Evolutionary conservation across 768 basidiomycete genomes (phyloP).

Genomic region (Mycena kentingensis): DNA sequence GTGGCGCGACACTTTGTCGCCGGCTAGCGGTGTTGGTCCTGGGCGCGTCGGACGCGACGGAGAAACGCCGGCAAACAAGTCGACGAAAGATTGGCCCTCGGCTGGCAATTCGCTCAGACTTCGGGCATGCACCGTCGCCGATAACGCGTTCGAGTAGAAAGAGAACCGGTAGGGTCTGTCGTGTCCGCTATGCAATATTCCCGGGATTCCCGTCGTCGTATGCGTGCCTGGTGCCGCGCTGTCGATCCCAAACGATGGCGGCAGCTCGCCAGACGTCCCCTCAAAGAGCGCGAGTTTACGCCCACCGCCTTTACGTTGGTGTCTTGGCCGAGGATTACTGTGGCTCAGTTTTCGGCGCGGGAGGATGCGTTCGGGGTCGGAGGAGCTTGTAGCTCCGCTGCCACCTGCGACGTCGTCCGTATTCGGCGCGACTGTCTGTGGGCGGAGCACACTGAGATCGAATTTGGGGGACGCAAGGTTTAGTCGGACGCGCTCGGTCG

Average conservation of each 20-base stretch:
- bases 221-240: conserved; percentile 3
- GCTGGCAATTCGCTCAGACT: conserved; percentile 92
- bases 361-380: conserved; percentile 32
- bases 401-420: conserved; percentile 15
- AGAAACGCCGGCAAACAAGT: conserved; percentile 70
- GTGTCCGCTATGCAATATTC: conserved; percentile 55
- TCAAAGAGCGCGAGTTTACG: conserved; percentile 96
- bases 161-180: conserved; percentile 97
- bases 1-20: conserved; percentile 10
- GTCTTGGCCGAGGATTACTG: conserved; percentile 69
- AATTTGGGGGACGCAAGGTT: conserved; percentile 59
- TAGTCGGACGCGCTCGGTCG: conserved; percentile 63
- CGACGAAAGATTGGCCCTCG: conserved; percentile 90
- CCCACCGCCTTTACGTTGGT: conserved; percentile 56
- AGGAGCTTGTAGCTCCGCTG: conserved; percentile 27
- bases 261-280: conserved; percentile 47
- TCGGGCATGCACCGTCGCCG: conserved; percentile 92
- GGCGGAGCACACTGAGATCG: conserved; percentile 30
- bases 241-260: conserved; percentile 41
- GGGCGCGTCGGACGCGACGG: conserved; percentile 23
- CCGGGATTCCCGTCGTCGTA: conserved; percentile 20
- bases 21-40: conserved; percentile 11
- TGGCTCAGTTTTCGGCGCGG: conserved; percentile 89
- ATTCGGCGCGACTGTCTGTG: conserved; percentile 19
- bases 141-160: conserved; percentile 92